Base-by-base conservation (phyloP, 306 rosid species). In the Dryas alaskensis region DNA sequence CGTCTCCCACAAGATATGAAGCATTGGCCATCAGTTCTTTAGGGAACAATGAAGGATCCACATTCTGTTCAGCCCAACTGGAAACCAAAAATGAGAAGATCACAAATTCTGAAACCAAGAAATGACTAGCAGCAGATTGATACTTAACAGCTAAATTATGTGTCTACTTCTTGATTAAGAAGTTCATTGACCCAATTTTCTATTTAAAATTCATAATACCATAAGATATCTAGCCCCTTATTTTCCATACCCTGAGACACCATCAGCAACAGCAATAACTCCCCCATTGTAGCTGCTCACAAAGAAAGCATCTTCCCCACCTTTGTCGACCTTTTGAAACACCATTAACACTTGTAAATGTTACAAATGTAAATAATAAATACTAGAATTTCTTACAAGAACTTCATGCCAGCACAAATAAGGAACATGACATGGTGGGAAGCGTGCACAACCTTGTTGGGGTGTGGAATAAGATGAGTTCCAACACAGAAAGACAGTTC, bases 301-400 rank as follows among this genome's bases (percentile, higher is more conserved):
- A 53, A 91, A 82, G 82, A 83, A 87, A 81, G 97, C 97, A 86
- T 94, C 99, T 85, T 94, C 99, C 77, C 97, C 99, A 25, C 99
- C 96, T 77, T 78, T 90, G 58, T 79, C 92, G 79, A 85, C 87
- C 98, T 91, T 82, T 61, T 74, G 51, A 70, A 81, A 75, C 54
- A 78, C 80, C 82, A 77, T 81, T 82, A 70, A 39, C 60, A 81
- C 72, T 78, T 49, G 40, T 42, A 61, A 66, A 40, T 4, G 47
- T 72, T 40, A 73, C 12, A 37, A 52, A 25, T 47, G 19, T 19
- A 19, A 42, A 12, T 4, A 52, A 25, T 1, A 17, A 2, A 73
- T 7, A 42, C 40, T 2, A 52, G 1, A 37, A 3, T 8, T 9
- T 13, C 39, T 53, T 17, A 5, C 6, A 42, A 4, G 42, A 44